These are phyloP conservation scores for Rhododendron vialii DNA, from an alignment of 148 eudicot species.

Conservation along the genomic window DNA sequence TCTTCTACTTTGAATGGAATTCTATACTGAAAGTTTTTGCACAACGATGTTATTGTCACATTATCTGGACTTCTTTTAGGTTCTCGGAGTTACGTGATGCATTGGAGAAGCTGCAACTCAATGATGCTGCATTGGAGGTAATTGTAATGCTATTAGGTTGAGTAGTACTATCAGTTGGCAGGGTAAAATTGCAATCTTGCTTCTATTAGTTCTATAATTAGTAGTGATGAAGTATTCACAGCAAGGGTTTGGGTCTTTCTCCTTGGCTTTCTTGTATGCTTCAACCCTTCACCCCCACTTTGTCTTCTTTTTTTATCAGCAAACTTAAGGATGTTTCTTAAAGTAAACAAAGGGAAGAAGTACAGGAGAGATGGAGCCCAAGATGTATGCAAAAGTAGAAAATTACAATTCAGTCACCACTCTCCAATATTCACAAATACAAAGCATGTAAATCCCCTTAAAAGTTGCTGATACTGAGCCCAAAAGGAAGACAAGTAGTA, in stretches of 20 bases:
- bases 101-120: slow-evolving; percentile 91
- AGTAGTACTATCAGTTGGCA: background rate
- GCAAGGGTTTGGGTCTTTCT: background rate
- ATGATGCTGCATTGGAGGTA: slow-evolving; percentile 95
- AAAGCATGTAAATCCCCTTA: background rate
- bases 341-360: background rate
- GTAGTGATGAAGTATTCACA: background rate
- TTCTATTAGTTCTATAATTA: background rate
- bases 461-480: background rate
- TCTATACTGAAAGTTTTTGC: background rate
- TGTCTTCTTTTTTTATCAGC: background rate
- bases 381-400: background rate
- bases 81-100: slow-evolving; percentile 95
- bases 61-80: slow-evolving; percentile 35
- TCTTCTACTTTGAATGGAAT: background rate
- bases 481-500: background rate
- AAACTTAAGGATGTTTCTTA: background rate
- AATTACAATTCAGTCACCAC: background rate
- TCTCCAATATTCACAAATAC: background rate
- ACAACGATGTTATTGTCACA: background rate
- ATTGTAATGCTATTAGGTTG: background rate
- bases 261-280: background rate
- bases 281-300: background rate
- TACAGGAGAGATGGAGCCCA: background rate
- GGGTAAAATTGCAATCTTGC: slow-evolving; percentile 4